Percentiles rank a stretch among this genome's conserved stretches.
Conservation (phyloP, 2,329 filamentous ascomycete species). For the Trichoderma polysporum region DNA sequence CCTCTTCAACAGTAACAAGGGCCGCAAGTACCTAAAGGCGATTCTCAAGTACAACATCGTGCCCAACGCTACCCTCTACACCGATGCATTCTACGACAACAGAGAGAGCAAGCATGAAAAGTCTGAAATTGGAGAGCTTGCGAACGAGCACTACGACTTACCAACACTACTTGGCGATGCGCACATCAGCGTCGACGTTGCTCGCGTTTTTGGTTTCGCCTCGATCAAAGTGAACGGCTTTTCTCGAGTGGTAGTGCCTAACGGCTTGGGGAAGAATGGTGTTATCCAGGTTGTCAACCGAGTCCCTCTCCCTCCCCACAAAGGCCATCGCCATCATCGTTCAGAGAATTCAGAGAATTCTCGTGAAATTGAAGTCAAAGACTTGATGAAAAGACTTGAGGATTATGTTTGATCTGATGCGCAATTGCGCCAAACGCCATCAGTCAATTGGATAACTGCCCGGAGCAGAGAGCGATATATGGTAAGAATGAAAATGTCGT, state of each 20-base stretch:
- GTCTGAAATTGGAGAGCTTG: conserved; percentile 27
- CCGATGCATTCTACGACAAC: conserved; percentile 70
- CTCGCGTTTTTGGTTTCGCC: conserved; percentile 65
- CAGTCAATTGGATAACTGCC: background rate
- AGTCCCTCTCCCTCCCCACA: conserved; percentile 73
- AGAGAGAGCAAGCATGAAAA: conserved; percentile 34
- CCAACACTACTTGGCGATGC: conserved; percentile 68
- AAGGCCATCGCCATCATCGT: conserved; percentile 6
- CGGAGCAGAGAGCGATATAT: background rate
- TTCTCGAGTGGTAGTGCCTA: conserved; percentile 62
- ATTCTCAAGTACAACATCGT: conserved; percentile 78
- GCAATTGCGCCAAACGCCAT: background rate
- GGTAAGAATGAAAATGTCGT: background rate
- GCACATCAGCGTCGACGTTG: conserved; percentile 69
- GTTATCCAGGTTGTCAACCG: conserved; percentile 75
- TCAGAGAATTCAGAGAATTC: background rate
- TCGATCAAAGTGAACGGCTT: conserved; percentile 75
- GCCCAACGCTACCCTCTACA: conserved; percentile 74
- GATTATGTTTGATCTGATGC: conserved; percentile 26
- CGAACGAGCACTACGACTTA: conserved; percentile 61
- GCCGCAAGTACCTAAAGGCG: conserved; percentile 73
- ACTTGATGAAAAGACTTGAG: conserved; percentile 32
- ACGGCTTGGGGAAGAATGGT: conserved; percentile 74
- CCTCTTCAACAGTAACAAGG: conserved; percentile 73
- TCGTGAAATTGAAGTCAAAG: conserved; percentile 31